Evolutionary conservation across 2,329 filamentous ascomycete genomes (phyloP).

Genomic region (Xylaria sp.): DNA sequence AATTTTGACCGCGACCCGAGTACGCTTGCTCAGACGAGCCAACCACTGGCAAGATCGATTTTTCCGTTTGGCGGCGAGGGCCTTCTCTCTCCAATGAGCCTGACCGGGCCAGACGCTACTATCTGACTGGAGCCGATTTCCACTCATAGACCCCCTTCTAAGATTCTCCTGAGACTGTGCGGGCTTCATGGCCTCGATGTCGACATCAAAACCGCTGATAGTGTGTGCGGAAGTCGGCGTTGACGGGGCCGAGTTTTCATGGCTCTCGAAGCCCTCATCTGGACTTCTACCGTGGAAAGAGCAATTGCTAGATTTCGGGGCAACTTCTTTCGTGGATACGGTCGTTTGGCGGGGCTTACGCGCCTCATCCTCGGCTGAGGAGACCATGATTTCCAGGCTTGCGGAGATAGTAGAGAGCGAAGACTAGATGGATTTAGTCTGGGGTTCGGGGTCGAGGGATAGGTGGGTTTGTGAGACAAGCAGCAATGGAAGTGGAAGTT

Average conservation of each 20-base stretch:
- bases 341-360: slow-evolving; percentile 38
- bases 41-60: slow-evolving; percentile 62
- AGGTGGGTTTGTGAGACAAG: slow-evolving; percentile 24
- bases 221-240: slow-evolving; percentile 57
- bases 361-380: slow-evolving; percentile 32
- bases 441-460: slow-evolving; percentile 18
- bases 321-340: slow-evolving; percentile 38
- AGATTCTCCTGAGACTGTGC: slow-evolving; percentile 52
- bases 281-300: slow-evolving; percentile 35
- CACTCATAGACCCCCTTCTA: slow-evolving; percentile 50
- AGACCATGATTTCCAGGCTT: slow-evolving; percentile 31
- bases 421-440: background rate
- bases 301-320: slow-evolving; percentile 23
- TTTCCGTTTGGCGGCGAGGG: slow-evolving; percentile 64
- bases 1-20: slow-evolving; percentile 65
- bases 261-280: slow-evolving; percentile 46
- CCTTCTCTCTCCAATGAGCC: slow-evolving; percentile 69
- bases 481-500: slow-evolving; percentile 6
- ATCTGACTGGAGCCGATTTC: slow-evolving; percentile 55
- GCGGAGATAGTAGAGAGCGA: background rate
- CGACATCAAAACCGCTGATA: slow-evolving; percentile 66
- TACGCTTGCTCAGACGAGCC: slow-evolving; percentile 63
- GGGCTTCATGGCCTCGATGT: slow-evolving; percentile 64
- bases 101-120: slow-evolving; percentile 69
- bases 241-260: slow-evolving; percentile 53